Evolutionary conservation across 208 protist genomes (phyloP).

Genomic region (Novymonas esmeraldas): DNA sequence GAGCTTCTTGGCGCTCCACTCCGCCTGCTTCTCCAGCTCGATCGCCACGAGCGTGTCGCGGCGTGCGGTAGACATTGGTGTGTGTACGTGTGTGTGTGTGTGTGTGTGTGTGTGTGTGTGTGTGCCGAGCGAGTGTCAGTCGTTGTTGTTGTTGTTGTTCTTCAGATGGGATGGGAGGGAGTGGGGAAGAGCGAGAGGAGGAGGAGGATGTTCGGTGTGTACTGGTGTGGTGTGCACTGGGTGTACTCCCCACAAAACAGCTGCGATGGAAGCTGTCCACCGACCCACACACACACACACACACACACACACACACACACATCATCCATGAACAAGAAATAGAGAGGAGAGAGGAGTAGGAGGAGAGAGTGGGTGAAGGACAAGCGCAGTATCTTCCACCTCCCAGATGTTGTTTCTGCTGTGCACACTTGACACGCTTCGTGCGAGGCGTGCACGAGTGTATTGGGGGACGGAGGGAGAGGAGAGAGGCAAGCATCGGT

Average conservation of each 20-base stretch:
- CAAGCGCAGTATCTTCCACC: too few species aligned
- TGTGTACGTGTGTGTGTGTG: not conserved
- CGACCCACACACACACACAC: not conserved
- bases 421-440: too few species aligned
- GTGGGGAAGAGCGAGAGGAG: not conserved
- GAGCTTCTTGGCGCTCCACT: slow-evolving; percentile 66
- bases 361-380: not conserved
- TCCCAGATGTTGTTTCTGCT: too few species aligned
- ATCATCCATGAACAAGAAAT: not conserved
- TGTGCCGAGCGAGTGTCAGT: not conserved
- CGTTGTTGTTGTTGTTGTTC: too few species aligned
- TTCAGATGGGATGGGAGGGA: not conserved
- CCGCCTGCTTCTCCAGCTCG: slow-evolving; percentile 64
- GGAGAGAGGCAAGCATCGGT: too few species aligned
- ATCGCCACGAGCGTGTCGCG: slow-evolving; percentile 77
- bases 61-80: slow-evolving; percentile 75
- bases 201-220: not conserved
- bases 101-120: not conserved
- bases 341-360: not conserved
- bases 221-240: too few species aligned
- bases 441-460: too few species aligned
- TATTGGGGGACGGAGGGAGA: too few species aligned
- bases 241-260: too few species aligned
- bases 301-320: not conserved
- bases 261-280: too few species aligned